These are phyloP conservation scores for Yarrowia alimentaria DNA, from an alignment of 805 yeast species.

Conservation along the genomic window DNA sequence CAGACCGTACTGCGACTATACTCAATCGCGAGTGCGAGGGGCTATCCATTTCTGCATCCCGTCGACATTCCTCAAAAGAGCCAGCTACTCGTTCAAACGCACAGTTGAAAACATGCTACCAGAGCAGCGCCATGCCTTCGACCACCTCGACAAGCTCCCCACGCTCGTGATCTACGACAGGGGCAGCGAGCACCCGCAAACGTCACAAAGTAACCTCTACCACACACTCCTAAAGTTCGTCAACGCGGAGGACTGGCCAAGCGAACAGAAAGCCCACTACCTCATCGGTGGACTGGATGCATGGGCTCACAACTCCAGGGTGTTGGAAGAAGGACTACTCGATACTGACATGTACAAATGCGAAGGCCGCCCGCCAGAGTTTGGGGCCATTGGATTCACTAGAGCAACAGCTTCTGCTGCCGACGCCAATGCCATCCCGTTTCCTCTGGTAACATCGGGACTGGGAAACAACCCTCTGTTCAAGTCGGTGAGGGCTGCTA, in stretches of 20 bases:
- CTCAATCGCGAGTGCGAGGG: slow-evolving; percentile 53
- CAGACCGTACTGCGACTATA: slow-evolving; percentile 74
- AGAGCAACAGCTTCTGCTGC: slow-evolving; percentile 33
- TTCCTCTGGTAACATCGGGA: slow-evolving; percentile 35
- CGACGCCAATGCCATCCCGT: slow-evolving; percentile 29
- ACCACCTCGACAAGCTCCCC: slow-evolving; percentile 31
- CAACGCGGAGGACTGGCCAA: slow-evolving; percentile 32
- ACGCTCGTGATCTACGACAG: slow-evolving; percentile 53
- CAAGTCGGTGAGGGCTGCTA: slow-evolving; percentile 33
- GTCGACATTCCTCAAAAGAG: slow-evolving; percentile 77
- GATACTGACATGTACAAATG: slow-evolving; percentile 16
- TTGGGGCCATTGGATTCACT: slow-evolving; percentile 19
- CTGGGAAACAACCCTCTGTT: slow-evolving; percentile 30
- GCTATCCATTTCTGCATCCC: slow-evolving; percentile 83
- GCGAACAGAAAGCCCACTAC: slow-evolving; percentile 32
- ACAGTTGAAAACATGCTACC: slow-evolving; percentile 42
- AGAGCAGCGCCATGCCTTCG: slow-evolving; percentile 36
- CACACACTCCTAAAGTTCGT: slow-evolving; percentile 37
- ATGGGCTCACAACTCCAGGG: slow-evolving; percentile 12
- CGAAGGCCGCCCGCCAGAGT: slow-evolving; percentile 21
- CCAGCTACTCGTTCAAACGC: slow-evolving; percentile 58
- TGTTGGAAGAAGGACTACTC: not conserved
- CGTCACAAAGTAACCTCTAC: slow-evolving; percentile 32
- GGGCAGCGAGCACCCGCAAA: slow-evolving; percentile 29
- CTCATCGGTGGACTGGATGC: slow-evolving; percentile 36